Percentiles rank a stretch among this genome's conserved stretches.
phyloP scores from a whole-genome alignment of 2,329 filamentous ascomycete species.

The Arthrobotrys conoides region DNA sequence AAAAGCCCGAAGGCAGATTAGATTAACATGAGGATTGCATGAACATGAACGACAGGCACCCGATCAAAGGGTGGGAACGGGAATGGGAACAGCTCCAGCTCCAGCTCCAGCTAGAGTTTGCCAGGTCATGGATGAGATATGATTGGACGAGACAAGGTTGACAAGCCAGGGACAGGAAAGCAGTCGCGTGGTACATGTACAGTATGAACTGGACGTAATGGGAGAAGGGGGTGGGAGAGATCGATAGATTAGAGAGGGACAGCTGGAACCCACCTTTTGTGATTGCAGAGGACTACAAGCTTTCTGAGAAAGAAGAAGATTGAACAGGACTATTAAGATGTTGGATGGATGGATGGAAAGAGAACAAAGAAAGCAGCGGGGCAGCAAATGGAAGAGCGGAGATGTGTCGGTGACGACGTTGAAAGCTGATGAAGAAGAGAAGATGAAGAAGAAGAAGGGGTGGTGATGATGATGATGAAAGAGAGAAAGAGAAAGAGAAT shows the following conservation, averaged over 20 bases:
- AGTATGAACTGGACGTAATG: neutral
- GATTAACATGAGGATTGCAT: neutral
- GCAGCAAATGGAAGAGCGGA: conserved; percentile 52
- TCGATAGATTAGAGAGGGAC: neutral
- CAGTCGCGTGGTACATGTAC: conserved; percentile 49
- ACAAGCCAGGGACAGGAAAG: conserved; percentile 10
- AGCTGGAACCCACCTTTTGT: conserved; percentile 14
- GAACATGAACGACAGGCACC: neutral
- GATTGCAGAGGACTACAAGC: conserved; percentile 2
- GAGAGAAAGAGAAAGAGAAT: no score
- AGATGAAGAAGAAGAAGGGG: neutral
- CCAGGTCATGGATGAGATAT: conserved; percentile 8
- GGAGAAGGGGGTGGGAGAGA: neutral
- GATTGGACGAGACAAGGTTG: conserved; percentile 15
- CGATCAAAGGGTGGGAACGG: neutral
- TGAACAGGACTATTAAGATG: conserved; percentile 9
- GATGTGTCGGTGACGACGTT: conserved; percentile 16
- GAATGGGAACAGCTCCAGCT: neutral
- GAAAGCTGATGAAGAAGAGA: conserved; percentile 7
- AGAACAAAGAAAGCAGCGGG: conserved; percentile 1
- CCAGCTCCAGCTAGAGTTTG: neutral
- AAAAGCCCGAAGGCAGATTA: conserved; percentile 6
- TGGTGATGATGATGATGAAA: conserved; percentile 10
- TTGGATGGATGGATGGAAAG: conserved; percentile 11
- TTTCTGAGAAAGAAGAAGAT: conserved; percentile 14